A percentile compares a stretch with the other conserved stretches of the same genome.
Conservation (phyloP, 129 eudicot genomes). For the Helianthus tuberosus region DNA sequence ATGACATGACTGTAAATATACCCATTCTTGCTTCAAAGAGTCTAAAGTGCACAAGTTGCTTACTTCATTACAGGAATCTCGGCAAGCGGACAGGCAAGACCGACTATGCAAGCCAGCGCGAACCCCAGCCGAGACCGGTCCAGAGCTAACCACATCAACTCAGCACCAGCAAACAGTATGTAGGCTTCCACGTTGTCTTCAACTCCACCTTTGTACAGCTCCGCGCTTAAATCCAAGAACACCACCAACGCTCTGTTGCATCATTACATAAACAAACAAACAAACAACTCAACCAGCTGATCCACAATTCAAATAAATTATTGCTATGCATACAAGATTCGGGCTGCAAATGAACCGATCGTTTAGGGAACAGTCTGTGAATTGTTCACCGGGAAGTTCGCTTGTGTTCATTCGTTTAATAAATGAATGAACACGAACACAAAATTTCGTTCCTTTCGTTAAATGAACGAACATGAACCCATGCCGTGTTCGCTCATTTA, state of each 20-base stretch:
- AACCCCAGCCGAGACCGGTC: constrained; percentile 59
- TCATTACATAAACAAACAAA: background rate
- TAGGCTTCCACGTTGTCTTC: constrained; percentile 69
- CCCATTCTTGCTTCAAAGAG: background rate
- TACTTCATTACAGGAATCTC: constrained; percentile 86
- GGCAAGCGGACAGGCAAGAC: constrained; percentile 77
- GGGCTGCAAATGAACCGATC: no score
- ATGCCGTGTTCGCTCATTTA: no score
- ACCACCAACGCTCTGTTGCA: constrained; percentile 57
- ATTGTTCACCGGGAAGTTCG: no score
- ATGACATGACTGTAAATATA: background rate
- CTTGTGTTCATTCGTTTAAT: no score
- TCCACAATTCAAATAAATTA: background rate
- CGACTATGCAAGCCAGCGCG: constrained; percentile 66
- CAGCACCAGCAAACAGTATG: constrained; percentile 68
- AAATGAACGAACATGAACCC: no score
- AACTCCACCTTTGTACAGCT: constrained; percentile 76
- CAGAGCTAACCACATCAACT: constrained; percentile 54
- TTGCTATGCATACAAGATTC: background rate
- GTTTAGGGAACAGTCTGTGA: no score
- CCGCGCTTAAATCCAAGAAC: constrained; percentile 71
- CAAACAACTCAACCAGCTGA: background rate
- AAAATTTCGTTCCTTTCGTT: no score
- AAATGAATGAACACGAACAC: no score
- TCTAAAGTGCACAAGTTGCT: background rate